A percentile compares a stretch with the other conserved stretches of the same genome.
Conservation (phyloP, 345 rosid genomes). For the Dipteronia dyeriana region DNA sequence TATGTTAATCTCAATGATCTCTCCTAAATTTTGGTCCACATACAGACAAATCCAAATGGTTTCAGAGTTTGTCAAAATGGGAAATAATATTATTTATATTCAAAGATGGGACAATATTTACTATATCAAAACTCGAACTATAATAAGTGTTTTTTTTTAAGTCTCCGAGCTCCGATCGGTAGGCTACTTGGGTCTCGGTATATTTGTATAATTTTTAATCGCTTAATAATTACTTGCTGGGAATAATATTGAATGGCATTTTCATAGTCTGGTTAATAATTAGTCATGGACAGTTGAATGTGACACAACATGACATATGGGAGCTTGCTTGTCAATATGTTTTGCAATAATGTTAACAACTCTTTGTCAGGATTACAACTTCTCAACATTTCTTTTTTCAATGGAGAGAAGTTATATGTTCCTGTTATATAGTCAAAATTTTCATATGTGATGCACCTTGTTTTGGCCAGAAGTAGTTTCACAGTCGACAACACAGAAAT, state of each 20-base stretch:
- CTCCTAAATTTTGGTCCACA: too few species aligned
- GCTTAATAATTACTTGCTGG: too few species aligned
- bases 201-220: too few species aligned
- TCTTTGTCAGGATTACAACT: conserved; percentile 23
- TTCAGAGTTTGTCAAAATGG: too few species aligned
- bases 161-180: too few species aligned
- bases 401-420: conserved; percentile 19
- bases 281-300: conserved; percentile 21
- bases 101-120: too few species aligned
- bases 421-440: conserved; percentile 18
- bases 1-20: too few species aligned
- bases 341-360: conserved; percentile 33
- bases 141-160: too few species aligned
- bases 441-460: background rate
- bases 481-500: background rate
- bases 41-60: too few species aligned
- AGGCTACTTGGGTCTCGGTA: too few species aligned
- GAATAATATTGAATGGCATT: background rate
- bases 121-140: too few species aligned
- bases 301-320: conserved; percentile 20
- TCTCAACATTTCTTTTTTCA: conserved; percentile 16
- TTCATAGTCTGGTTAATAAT: background rate
- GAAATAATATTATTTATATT: too few species aligned
- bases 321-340: conserved; percentile 12
- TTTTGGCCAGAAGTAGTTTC: conserved; percentile 10